These are phyloP conservation scores for Luvunga scandens DNA, from an alignment of 345 rosid genomes.

Conservation along the genomic window DNA sequence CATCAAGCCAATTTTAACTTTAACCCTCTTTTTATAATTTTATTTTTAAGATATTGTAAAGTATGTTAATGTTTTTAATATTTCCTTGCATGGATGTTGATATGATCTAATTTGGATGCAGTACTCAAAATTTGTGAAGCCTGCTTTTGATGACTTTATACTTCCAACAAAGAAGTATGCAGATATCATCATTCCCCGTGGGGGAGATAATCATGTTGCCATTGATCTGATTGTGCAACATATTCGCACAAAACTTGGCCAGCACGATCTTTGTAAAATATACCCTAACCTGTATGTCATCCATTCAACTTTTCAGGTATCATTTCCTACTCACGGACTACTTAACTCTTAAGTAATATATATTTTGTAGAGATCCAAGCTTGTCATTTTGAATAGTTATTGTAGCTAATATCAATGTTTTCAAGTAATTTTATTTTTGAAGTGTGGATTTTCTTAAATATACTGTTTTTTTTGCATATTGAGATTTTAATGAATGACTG, in stretches of 20 bases:
- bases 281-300: conserved; percentile 90
- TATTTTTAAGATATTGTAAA: neutral
- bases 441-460: neutral
- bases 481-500: neutral
- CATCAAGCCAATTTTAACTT: neutral
- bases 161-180: conserved; percentile 99
- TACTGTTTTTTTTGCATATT: neutral
- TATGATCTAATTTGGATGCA: conserved; percentile 44
- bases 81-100: conserved; percentile 1
- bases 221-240: conserved; percentile 97
- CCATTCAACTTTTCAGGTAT: conserved; percentile 98
- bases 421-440: neutral
- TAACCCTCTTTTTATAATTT: neutral
- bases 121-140: conserved; percentile 98
- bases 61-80: neutral
- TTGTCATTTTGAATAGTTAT: neutral
- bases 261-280: conserved; percentile 97
- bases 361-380: neutral
- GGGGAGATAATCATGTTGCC: conserved; percentile 98
- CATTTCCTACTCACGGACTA: conserved; percentile 3
- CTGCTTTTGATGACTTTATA: conserved; percentile 98
- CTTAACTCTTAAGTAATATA: neutral
- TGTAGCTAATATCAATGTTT: neutral
- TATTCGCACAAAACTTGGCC: conserved; percentile 95
- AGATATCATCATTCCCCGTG: conserved; percentile 98